phyloP scores from a whole-genome alignment of 2,329 filamentous ascomycete species.

The Juglanconis oblonga region DNA sequence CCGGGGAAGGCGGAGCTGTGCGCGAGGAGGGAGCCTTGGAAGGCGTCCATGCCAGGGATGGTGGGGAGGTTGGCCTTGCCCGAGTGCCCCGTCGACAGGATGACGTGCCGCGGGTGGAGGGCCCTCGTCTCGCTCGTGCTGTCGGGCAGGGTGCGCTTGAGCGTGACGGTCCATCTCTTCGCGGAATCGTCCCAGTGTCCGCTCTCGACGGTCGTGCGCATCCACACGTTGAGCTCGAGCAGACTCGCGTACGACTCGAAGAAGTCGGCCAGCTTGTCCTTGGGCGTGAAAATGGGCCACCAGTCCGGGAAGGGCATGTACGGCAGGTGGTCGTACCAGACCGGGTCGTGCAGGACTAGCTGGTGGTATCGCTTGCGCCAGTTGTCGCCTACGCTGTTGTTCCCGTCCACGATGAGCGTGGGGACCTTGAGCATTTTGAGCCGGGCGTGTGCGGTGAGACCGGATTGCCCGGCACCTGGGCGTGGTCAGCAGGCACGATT shows the following conservation, averaged over 20 bases:
- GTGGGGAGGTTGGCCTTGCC: constrained; percentile 37
- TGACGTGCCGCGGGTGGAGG: constrained; percentile 47
- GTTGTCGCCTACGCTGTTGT: constrained; percentile 53
- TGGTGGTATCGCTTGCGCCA: constrained; percentile 58
- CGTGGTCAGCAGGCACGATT: too few relatives aligned
- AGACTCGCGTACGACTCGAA: constrained; percentile 60
- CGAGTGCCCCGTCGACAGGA: constrained; percentile 54
- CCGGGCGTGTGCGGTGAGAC: constrained; percentile 49
- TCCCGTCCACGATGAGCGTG: constrained; percentile 50
- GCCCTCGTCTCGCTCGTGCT: constrained; percentile 36
- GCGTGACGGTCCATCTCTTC: constrained; percentile 51
- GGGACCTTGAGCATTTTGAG: constrained; percentile 53
- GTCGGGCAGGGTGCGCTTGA: constrained; percentile 29
- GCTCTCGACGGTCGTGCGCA: constrained; percentile 41
- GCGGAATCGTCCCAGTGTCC: constrained; percentile 45
- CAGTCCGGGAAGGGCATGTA: constrained; percentile 59
- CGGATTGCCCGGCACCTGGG: constrained; percentile 52
- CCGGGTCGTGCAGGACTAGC: constrained; percentile 61
- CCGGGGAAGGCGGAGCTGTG: constrained; percentile 62
- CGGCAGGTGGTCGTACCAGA: constrained; percentile 56
- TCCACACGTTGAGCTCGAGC: constrained; percentile 66
- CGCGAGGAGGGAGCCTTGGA: constrained; percentile 57
- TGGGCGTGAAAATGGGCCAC: constrained; percentile 66
- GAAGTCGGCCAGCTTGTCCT: constrained; percentile 65
- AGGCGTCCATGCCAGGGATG: constrained; percentile 42